Conservation (phyloP, 139 green algal genomes). For the Parachlorella kessleri region DNA sequence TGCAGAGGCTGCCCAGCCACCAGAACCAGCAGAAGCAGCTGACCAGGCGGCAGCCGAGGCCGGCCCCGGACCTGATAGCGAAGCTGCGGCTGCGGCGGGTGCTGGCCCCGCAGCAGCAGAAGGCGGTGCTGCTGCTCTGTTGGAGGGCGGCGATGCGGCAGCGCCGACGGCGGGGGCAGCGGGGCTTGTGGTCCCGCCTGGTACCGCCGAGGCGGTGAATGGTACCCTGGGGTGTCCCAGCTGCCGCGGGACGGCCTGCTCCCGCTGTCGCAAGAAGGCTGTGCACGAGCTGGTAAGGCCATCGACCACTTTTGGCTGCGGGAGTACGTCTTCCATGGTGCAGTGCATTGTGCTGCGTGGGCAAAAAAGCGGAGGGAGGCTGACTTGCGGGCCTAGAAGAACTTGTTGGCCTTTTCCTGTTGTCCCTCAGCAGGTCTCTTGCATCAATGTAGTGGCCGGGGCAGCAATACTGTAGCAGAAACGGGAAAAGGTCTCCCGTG, state of each 20-base stretch:
- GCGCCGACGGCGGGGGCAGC: neutral
- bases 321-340: too few species aligned
- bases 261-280: constrained; percentile 11
- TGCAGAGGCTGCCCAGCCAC: neutral
- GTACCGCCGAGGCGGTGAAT: neutral
- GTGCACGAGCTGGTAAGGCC: constrained; percentile 14
- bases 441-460: too few species aligned
- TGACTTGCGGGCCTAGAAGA: too few species aligned
- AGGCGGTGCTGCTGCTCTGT: neutral
- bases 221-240: constrained; percentile 13
- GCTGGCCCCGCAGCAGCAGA: too few species aligned
- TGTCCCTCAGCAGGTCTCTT: too few species aligned
- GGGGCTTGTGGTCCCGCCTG: neutral
- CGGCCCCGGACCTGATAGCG: neutral
- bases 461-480: too few species aligned
- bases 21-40: neutral
- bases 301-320: too few species aligned
- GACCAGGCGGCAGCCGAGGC: neutral
- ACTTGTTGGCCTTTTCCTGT: too few species aligned
- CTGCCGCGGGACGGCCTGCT: constrained; percentile 20
- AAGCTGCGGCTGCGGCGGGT: too few species aligned
- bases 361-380: too few species aligned
- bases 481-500: too few species aligned
- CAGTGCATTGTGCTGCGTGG: too few species aligned
- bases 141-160: neutral